These are phyloP conservation scores for Magnolia sinica DNA, from an alignment of 164 flowering plant genomes.

Conservation along the genomic window DNA sequence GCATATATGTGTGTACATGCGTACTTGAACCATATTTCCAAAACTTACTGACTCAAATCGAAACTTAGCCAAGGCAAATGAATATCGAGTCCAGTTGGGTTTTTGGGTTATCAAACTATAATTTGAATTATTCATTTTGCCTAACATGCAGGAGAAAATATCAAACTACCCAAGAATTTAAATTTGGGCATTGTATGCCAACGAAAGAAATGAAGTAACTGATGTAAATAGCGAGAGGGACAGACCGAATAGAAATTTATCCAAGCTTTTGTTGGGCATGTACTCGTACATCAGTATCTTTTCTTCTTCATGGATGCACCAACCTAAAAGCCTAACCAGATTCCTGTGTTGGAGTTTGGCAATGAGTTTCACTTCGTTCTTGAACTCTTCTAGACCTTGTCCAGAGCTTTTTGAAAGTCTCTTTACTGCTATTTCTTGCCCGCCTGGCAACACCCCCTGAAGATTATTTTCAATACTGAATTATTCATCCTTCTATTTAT, in stretches of 20 bases:
- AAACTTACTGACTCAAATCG: too few species aligned
- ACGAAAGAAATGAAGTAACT: neutral
- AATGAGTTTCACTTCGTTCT: slow-evolving; percentile 27
- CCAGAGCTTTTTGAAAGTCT: slow-evolving; percentile 12
- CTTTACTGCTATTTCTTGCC: slow-evolving; percentile 14
- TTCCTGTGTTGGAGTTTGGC: slow-evolving; percentile 13
- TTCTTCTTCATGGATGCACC: slow-evolving; percentile 7
- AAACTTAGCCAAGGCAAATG: too few species aligned
- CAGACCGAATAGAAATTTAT: slow-evolving; percentile 2
- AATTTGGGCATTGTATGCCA: too few species aligned
- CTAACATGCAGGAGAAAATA: neutral
- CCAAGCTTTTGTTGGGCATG: slow-evolving; percentile 26
- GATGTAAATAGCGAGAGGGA: neutral
- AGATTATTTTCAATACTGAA: too few species aligned
- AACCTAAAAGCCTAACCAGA: slow-evolving; percentile 15
- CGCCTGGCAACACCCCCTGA: slow-evolving; percentile 7
- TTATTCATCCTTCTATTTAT: too few species aligned
- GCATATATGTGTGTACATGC: too few species aligned
- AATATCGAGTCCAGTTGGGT: too few species aligned
- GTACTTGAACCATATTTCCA: too few species aligned
- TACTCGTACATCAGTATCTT: slow-evolving; percentile 15
- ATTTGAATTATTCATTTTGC: neutral
- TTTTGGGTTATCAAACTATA: neutral
- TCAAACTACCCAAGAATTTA: neutral
- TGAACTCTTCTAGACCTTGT: slow-evolving; percentile 35